These are phyloP conservation scores for Dryadomyces quercus-mongolicae DNA, from an alignment of 2,329 filamentous ascomycete genomes.

Conservation along the genomic window DNA sequence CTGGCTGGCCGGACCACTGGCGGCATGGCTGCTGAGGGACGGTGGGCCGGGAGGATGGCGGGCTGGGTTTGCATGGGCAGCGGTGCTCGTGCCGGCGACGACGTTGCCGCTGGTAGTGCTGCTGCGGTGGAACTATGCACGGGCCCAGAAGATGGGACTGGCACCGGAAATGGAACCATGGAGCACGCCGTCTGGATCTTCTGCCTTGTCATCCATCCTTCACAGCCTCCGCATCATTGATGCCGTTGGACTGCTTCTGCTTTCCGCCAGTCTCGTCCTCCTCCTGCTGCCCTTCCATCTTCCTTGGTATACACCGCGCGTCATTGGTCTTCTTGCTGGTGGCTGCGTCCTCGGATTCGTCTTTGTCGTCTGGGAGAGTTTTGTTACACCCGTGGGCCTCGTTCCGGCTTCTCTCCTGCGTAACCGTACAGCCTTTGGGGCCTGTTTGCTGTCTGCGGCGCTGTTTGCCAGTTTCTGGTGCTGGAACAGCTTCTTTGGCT, in stretches of 20 bases:
- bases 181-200: no score
- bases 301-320: slow-evolving; percentile 26
- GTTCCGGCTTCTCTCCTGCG: slow-evolving; percentile 29
- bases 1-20: slow-evolving; percentile 45
- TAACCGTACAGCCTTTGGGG: slow-evolving; percentile 29
- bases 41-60: slow-evolving; percentile 8
- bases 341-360: slow-evolving; percentile 21
- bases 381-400: slow-evolving; percentile 23
- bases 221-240: background rate
- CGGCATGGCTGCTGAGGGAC: slow-evolving; percentile 30
- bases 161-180: no score
- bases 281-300: slow-evolving; percentile 58
- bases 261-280: slow-evolving; percentile 45
- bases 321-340: slow-evolving; percentile 27
- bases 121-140: slow-evolving; percentile 19
- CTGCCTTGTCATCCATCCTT: slow-evolving; percentile 31
- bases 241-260: slow-evolving; percentile 40
- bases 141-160: no score
- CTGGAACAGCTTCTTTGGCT: slow-evolving; percentile 13
- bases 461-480: slow-evolving; percentile 10
- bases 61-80: background rate
- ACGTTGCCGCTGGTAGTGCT: slow-evolving; percentile 44
- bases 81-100: slow-evolving; percentile 47
- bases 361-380: slow-evolving; percentile 25
- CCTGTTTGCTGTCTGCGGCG: slow-evolving; percentile 1